Conservation (phyloP, 2,329 filamentous ascomycete species). For the Colletotrichum salicis region DNA sequence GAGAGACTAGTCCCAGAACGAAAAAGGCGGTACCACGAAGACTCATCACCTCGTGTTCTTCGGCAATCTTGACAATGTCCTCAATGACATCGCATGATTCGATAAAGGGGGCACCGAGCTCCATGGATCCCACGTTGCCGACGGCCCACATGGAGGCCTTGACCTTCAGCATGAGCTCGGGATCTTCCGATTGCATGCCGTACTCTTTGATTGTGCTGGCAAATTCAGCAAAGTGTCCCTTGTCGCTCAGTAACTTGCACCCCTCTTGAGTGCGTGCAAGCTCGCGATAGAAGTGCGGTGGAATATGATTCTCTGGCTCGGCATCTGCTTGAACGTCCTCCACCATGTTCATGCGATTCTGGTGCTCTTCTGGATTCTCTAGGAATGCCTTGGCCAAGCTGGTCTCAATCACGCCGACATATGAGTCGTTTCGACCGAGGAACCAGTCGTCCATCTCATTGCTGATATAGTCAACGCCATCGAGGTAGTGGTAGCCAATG, state of each 20-base stretch:
- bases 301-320: constrained; percentile 76
- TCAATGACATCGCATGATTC: constrained; percentile 90
- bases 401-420: constrained; percentile 94
- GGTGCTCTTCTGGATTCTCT: constrained; percentile 69
- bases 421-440: constrained; percentile 94
- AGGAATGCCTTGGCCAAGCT: constrained; percentile 87
- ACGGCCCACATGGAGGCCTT: constrained; percentile 98
- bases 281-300: constrained; percentile 98
- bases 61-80: constrained; percentile 88
- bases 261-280: constrained; percentile 92
- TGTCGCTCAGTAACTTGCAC: constrained; percentile 87
- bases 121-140: constrained; percentile 98
- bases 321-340: constrained; percentile 67
- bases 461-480: constrained; percentile 97
- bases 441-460: constrained; percentile 99
- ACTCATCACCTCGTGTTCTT: constrained; percentile 88
- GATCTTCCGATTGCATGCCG: constrained; percentile 84
- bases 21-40: constrained; percentile 96
- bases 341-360: constrained; percentile 68
- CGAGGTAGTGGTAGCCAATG: constrained; percentile 96
- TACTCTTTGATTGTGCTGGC: constrained; percentile 87
- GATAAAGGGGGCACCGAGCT: constrained; percentile 92
- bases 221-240: constrained; percentile 97
- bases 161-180: constrained; percentile 88
- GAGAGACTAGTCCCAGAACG: constrained; percentile 89